These are phyloP conservation scores for Skeletonema potamos DNA, from an alignment of 108 stramenopile species.

Conservation along the genomic window DNA sequence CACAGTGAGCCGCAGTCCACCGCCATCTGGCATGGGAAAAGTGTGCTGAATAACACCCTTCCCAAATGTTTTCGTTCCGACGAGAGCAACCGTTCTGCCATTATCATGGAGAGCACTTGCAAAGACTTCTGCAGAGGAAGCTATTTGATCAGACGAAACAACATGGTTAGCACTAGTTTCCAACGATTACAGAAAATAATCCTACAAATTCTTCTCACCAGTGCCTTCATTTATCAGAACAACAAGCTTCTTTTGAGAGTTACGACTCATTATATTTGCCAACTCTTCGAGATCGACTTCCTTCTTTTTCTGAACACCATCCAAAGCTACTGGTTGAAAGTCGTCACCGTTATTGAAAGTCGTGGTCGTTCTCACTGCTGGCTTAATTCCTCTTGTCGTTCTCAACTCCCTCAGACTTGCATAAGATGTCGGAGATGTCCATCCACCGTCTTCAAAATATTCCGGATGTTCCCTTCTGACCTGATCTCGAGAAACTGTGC, in stretches of 20 bases:
- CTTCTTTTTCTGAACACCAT: neutral
- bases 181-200: neutral
- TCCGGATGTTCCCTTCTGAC: constrained; percentile 66
- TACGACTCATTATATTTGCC: constrained; percentile 11
- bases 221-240: constrained; percentile 87
- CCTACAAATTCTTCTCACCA: constrained; percentile 10
- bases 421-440: constrained; percentile 68
- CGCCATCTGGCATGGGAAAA: constrained; percentile 90
- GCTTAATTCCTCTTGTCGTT: constrained; percentile 62
- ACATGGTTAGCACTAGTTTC: neutral
- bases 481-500: constrained; percentile 51
- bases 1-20: constrained; percentile 79
- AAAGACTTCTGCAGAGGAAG: constrained; percentile 84
- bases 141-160: constrained; percentile 15
- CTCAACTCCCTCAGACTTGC: constrained; percentile 72
- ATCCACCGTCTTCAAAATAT: constrained; percentile 57
- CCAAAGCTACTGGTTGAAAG: neutral
- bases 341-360: neutral
- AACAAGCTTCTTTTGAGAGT: constrained; percentile 66
- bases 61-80: constrained; percentile 78
- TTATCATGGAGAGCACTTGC: constrained; percentile 77
- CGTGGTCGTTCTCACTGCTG: constrained; percentile 3
- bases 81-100: constrained; percentile 67
- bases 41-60: constrained; percentile 86
- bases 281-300: constrained; percentile 29